phyloP scores from a whole-genome alignment of 1,139 yeast species.

The Diutina neorugosa region DNA sequence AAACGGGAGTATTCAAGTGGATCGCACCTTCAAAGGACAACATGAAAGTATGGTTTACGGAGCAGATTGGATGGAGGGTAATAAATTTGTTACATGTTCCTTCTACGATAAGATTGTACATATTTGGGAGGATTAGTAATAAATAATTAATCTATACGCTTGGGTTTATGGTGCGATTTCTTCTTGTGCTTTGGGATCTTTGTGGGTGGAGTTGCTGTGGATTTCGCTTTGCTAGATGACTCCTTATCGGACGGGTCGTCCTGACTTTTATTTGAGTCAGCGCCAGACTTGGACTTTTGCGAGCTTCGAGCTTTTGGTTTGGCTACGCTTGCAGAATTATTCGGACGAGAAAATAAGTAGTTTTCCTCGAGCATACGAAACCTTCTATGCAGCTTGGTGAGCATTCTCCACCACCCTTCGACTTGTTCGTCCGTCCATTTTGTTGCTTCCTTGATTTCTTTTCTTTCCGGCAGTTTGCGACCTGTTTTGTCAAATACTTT shows the following conservation, averaged over 20 bases:
- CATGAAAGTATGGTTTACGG: slow-evolving; percentile 95
- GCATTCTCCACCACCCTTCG: slow-evolving; percentile 85
- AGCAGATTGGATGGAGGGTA: slow-evolving; percentile 66
- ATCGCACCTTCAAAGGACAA: slow-evolving; percentile 45
- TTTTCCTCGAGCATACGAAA: slow-evolving; percentile 51
- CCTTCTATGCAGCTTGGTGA: slow-evolving; percentile 51
- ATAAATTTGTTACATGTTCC: slow-evolving; percentile 59
- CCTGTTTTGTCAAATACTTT: slow-evolving; percentile 32
- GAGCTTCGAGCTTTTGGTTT: neutral
- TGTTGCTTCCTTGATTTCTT: slow-evolving; percentile 37
- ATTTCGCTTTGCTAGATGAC: neutral
- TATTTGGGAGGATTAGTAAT: slow-evolving; percentile 33
- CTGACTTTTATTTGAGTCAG: neutral
- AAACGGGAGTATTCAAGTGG: slow-evolving; percentile 27
- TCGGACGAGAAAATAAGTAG: slow-evolving; percentile 12
- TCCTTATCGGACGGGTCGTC: neutral
- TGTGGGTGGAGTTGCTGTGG: neutral
- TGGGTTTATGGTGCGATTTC: slow-evolving; percentile 2
- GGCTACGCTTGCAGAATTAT: neutral
- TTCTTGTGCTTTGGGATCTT: slow-evolving; percentile 2
- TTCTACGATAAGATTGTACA: slow-evolving; percentile 82
- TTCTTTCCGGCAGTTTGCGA: slow-evolving; percentile 42
- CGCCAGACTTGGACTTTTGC: neutral
- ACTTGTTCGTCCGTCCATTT: slow-evolving; percentile 83
- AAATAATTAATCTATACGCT: neutral